phyloP scores from a whole-genome alignment of 2,329 filamentous ascomycete species.

The Arthrinium puccinioides region DNA sequence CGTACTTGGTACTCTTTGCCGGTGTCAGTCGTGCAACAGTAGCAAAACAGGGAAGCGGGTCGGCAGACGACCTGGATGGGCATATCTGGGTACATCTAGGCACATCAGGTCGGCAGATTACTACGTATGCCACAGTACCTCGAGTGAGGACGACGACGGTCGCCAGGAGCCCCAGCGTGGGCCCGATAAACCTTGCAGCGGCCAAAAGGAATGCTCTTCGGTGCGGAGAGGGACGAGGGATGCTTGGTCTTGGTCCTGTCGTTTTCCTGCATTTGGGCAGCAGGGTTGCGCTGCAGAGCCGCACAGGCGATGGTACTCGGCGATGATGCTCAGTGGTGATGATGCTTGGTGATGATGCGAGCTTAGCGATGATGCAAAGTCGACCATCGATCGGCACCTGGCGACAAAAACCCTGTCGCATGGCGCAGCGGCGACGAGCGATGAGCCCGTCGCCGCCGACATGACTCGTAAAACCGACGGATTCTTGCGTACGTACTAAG shows the following conservation, averaged over 20 bases:
- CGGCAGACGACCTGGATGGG: slow-evolving; percentile 8
- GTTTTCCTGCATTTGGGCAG: neutral
- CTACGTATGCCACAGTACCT: neutral
- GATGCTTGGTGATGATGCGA: too few relatives aligned
- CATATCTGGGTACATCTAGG: neutral
- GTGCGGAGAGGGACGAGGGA: slow-evolving; percentile 6
- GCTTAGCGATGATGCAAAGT: too few relatives aligned
- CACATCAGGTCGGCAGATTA: neutral
- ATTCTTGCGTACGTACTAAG: too few relatives aligned
- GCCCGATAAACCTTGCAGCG: slow-evolving; percentile 10
- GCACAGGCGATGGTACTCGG: neutral
- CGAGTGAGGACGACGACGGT: slow-evolving; percentile 1
- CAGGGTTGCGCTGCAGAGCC: neutral
- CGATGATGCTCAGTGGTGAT: neutral
- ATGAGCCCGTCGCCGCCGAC: too few relatives aligned
- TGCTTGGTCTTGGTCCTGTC: slow-evolving; percentile 3
- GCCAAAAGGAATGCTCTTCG: slow-evolving; percentile 8
- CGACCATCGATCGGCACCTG: too few relatives aligned
- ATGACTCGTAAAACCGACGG: too few relatives aligned
- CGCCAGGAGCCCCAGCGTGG: slow-evolving; percentile 8
- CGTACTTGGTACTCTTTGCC: slow-evolving; percentile 9
- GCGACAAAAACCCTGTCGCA: too few relatives aligned
- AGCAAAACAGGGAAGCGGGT: slow-evolving; percentile 8
- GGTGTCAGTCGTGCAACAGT: slow-evolving; percentile 8
- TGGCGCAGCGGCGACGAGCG: too few relatives aligned